Base-by-base conservation (phyloP, 1,284 basidiomycete genomes). In the Rhodotorula sp. region DNA sequence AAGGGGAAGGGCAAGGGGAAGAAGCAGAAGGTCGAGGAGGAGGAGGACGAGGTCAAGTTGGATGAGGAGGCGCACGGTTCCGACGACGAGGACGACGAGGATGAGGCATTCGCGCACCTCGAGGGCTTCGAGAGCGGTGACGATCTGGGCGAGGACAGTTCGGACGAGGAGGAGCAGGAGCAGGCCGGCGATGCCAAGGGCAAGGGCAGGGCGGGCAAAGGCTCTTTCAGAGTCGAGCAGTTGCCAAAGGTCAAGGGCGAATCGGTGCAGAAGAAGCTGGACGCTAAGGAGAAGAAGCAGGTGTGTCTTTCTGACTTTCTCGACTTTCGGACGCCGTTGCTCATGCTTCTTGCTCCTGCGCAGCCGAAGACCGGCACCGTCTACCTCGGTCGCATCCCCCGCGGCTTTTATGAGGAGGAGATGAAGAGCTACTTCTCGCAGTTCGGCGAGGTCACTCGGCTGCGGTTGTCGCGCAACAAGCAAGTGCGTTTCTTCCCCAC, bases 381-480 rank as follows among this genome's bases (percentile, higher is more conserved):
- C 36, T 95, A 88, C 83, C 85, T 99, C 62, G 89, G 92, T 22
- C 88, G 93, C 72, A 86, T 99, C 73, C 96, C 96, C 2, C 92
- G 97, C 76, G 95, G 94, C 29, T 99, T 99, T 83, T 95, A 93
- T 81, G 96, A 99, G 81, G 90, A 91, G 66, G 89, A 98, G 81
- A 88, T 99, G 82, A 88, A 87, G 72, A 86, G 87, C 17, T 99
- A 99, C 82, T 96, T 99, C 78, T 85, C 88, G 39, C 96, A 99
- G 80, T 99, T 99, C 76, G 96, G 96, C 27, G 86, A 89, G 58
- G 88, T 99, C 54, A 90, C 90, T 6, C 89, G 95, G 51, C 80
- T 98, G 53, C 87, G 96, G 27, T 82, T 99, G 27, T 95, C 94
- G 7, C 87, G 96, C 65, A 99, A 96, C 81, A 93, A 92, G 82